Evolutionary conservation across 495 filamentous ascomycete species (phyloP).

Genomic region (Podospora bellae-mahoneyi): DNA sequence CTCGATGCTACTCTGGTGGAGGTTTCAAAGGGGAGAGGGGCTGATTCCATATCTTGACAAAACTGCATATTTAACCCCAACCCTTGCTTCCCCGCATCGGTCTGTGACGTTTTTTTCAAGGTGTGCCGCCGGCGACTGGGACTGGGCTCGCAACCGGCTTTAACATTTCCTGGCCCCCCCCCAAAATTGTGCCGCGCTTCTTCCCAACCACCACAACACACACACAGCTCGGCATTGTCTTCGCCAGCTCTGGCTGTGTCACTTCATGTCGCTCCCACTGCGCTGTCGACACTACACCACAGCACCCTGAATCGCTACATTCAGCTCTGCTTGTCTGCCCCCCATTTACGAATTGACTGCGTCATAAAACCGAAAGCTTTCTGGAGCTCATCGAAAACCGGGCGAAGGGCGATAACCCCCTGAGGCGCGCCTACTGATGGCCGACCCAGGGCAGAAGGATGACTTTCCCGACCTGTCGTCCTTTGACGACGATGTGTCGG

Average conservation of each 20-base stretch:
- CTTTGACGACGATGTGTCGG: conserved; percentile 47
- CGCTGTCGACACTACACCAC: background rate
- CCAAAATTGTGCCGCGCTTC: background rate
- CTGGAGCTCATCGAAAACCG: background rate
- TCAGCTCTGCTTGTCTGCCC: background rate
- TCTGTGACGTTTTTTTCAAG: background rate
- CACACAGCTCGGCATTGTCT: background rate
- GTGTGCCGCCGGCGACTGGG: background rate
- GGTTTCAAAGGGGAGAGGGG: background rate
- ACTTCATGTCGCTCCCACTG: background rate
- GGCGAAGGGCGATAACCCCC: conserved; percentile 13
- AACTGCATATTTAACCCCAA: background rate
- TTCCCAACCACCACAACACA: background rate
- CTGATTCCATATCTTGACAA: background rate
- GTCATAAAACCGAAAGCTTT: conserved; percentile 2
- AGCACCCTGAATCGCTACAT: background rate
- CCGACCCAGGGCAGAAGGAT: conserved; percentile 51
- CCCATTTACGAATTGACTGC: conserved; percentile 5
- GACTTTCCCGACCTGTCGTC: conserved; percentile 47
- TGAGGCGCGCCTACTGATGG: conserved; percentile 44
- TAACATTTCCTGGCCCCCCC: conserved; percentile 2
- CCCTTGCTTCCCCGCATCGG: background rate
- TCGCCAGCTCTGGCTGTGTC: background rate
- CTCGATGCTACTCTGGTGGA: background rate
- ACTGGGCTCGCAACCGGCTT: conserved; percentile 2